phyloP scores from a whole-genome alignment of 2,329 filamentous ascomycete species.

The Neonectria faginata region DNA sequence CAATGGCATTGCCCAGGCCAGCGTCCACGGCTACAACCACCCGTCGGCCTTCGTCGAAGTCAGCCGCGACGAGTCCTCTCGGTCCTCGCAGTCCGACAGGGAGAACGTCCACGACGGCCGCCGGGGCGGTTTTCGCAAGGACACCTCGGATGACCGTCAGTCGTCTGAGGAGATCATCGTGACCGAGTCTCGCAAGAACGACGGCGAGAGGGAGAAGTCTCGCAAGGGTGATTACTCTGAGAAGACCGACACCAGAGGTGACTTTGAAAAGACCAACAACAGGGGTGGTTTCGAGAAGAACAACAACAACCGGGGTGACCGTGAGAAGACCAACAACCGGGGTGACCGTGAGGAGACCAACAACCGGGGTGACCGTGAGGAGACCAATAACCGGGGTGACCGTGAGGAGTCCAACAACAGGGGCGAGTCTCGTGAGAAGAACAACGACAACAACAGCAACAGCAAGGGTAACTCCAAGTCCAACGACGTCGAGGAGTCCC shows the following conservation, averaged over 20 bases:
- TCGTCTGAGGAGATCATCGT: slow-evolving; percentile 4
- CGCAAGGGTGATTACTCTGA: background rate
- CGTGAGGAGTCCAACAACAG: too few species aligned
- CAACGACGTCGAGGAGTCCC: background rate
- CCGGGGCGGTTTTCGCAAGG: background rate
- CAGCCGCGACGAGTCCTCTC: slow-evolving; percentile 1
- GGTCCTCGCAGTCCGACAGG: background rate
- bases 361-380: background rate
- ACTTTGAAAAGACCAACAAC: too few species aligned
- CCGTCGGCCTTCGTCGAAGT: slow-evolving; percentile 19
- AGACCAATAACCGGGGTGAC: background rate
- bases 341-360: too few species aligned
- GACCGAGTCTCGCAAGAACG: slow-evolving; percentile 4
- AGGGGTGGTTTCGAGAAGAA: too few species aligned
- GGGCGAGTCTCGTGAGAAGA: too few species aligned
- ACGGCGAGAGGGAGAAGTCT: background rate
- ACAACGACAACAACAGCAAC: background rate
- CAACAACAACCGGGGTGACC: too few species aligned
- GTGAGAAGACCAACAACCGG: too few species aligned
- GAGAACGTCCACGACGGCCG: background rate
- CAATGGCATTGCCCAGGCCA: slow-evolving; percentile 39
- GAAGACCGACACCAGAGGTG: background rate
- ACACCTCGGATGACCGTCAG: background rate
- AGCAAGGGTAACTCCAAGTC: background rate
- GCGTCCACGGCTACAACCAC: slow-evolving; percentile 18